Conservation (phyloP, 1,139 yeast genomes). For the Taiozyma sp. region DNA sequence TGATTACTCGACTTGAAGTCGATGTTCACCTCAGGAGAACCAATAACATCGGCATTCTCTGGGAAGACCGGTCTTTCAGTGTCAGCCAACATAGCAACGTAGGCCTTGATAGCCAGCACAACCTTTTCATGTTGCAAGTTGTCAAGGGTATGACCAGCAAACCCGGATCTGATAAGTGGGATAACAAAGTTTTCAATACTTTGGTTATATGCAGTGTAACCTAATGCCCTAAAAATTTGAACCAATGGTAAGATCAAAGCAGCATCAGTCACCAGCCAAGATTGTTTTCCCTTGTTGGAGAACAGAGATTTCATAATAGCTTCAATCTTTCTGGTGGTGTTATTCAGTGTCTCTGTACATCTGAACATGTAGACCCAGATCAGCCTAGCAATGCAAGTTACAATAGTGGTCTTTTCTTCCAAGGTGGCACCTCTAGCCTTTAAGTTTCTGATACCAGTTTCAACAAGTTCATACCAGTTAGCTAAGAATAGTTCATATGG, state of each 20-base stretch:
- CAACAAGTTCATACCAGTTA: conserved; percentile 72
- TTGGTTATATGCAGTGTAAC: conserved; percentile 73
- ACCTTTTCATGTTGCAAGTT: conserved; percentile 63
- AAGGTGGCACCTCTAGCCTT: conserved; percentile 37
- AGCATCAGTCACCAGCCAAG: conserved; percentile 64
- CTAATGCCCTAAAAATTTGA: conserved; percentile 68
- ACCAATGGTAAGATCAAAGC: conserved; percentile 59
- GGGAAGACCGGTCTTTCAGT: conserved; percentile 72
- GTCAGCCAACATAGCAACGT: conserved; percentile 63
- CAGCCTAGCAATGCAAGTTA: conserved; percentile 65
- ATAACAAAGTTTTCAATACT: conserved; percentile 71
- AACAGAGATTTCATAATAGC: conserved; percentile 51
- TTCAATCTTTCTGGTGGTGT: conserved; percentile 67
- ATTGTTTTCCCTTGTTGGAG: conserved; percentile 56
- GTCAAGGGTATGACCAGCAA: conserved; percentile 55
- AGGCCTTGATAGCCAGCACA: conserved; percentile 64
- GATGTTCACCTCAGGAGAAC: conserved; percentile 25
- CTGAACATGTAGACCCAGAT: conserved; percentile 89
- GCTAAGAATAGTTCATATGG: conserved; percentile 70
- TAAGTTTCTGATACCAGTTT: conserved; percentile 35
- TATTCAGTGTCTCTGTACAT: conserved; percentile 81
- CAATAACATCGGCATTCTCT: conserved; percentile 45
- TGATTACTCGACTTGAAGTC: conserved; percentile 47
- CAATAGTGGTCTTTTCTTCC: conserved; percentile 57
- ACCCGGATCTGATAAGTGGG: conserved; percentile 48